Evolutionary conservation across 768 basidiomycete species (phyloP), one percentile per base, ranked within the genome.

Genomic region (Sistotremastrum niveocremeum): DNA sequence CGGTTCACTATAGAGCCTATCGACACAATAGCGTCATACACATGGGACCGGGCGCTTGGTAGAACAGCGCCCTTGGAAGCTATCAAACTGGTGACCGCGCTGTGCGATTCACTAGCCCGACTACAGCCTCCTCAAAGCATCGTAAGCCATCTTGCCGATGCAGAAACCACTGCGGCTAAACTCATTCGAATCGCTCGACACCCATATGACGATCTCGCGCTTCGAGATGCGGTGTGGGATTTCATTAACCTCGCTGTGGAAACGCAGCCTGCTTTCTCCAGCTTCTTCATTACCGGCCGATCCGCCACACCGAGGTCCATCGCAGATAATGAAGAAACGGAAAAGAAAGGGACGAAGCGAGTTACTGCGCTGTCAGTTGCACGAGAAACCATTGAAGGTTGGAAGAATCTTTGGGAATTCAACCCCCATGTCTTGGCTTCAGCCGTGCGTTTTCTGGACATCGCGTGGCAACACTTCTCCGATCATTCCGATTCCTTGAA

Each of bases 211-310:
- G 87, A 89, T 38, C 66, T 79, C 12, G 57, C 70, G 6, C 69
- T 87, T 33, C 78, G 84, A 12, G 80, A 73, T 42, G 74, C 82
- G 0, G 76, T 86, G 4, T 97, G 93, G 91, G 74, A 73, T 50
- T 82, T 94, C 51, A 79, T 94, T 36, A 65, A 84, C 0, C 68
- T 86, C 11, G 81, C 85, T 1, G 77, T 93, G 9, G 80, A 86
- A 54, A 82, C 81, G 50, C 89, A 91, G 57, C 89, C 93, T 1
- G 88, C 91, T 0, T 67, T 94, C 4, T 79, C 84, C 2, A 71
- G 77, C 45, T 66, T 95, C 30, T 79, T 91, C 48, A 79, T 91
- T 33, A 72, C 77, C 0, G 89, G 88, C 3, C 72, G 76, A 37
- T 81, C 86, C 52, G 72, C 71, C 42, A 62, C 70, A 3, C 72